phyloP scores from a whole-genome alignment of 2,329 filamentous ascomycete species.

The Cladosporium halotolerans region DNA sequence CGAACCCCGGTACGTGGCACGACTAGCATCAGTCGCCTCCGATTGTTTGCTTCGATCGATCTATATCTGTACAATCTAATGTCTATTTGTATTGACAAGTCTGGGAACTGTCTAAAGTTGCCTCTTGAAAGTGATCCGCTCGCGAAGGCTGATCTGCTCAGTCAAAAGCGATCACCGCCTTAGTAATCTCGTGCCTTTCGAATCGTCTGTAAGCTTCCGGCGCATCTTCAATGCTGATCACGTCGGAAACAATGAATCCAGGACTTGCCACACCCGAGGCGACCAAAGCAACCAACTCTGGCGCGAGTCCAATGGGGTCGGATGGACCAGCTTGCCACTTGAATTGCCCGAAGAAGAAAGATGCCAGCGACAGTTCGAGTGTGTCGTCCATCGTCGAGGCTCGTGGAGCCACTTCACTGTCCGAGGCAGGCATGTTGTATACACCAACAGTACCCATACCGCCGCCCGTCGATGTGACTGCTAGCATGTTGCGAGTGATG shows the following conservation, averaged over 20 bases:
- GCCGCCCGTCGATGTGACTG: slow-evolving; percentile 8
- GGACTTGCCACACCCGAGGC: slow-evolving; percentile 7
- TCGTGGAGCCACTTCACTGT: not conserved
- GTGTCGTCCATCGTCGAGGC: not conserved
- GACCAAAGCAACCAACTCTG: slow-evolving; percentile 6
- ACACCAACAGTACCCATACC: slow-evolving; percentile 11
- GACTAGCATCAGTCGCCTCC: too few relatives aligned
- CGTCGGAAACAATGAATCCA: slow-evolving; percentile 11
- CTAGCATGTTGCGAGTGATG: slow-evolving; percentile 10
- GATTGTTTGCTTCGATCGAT: too few relatives aligned
- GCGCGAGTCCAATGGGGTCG: not conserved
- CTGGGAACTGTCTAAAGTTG: too few relatives aligned
- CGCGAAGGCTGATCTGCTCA: not conserved
- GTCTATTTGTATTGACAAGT: too few relatives aligned
- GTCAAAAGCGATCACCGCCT: slow-evolving; percentile 4
- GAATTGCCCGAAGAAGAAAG: slow-evolving; percentile 6
- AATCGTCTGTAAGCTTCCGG: slow-evolving; percentile 12
- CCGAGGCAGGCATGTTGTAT: slow-evolving; percentile 2
- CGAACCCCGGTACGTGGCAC: too few relatives aligned
- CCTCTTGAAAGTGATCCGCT: too few relatives aligned
- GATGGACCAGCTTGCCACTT: slow-evolving; percentile 6
- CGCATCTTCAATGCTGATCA: slow-evolving; percentile 11
- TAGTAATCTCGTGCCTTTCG: slow-evolving; percentile 6
- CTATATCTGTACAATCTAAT: too few relatives aligned
- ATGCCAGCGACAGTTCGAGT: slow-evolving; percentile 2